Percentiles rank a stretch among this genome's conserved stretches.
phyloP scores from a whole-genome alignment of 805 yeast species.

The Candida mattraensis region DNA sequence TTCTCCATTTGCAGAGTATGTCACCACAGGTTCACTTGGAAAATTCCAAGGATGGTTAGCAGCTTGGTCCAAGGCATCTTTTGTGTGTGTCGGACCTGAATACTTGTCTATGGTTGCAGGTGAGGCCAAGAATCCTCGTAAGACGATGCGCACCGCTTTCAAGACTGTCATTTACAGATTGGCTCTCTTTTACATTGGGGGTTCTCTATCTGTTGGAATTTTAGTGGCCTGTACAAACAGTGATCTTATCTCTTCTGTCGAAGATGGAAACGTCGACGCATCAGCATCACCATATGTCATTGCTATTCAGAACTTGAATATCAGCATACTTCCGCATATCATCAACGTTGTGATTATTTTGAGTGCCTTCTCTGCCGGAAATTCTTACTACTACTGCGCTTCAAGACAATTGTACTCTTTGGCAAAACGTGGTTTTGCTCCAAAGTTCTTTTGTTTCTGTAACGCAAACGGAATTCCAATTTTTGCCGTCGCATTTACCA shows the following conservation, averaged over 20 bases:
- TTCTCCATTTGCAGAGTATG: conserved; percentile 41
- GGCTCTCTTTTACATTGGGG: conserved; percentile 44
- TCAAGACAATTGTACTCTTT: conserved; percentile 63
- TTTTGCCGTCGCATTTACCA: conserved; percentile 49
- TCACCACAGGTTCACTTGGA: conserved; percentile 39
- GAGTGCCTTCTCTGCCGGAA: conserved; percentile 79
- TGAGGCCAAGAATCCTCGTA: conserved; percentile 43
- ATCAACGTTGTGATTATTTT: conserved; percentile 74
- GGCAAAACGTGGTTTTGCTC: conserved; percentile 71
- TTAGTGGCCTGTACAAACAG: conserved; percentile 39
- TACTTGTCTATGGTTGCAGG: conserved; percentile 45
- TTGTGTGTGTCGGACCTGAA: conserved; percentile 44
- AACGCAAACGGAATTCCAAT: conserved; percentile 70
- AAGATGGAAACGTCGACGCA: conserved; percentile 63
- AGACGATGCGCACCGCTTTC: conserved; percentile 40
- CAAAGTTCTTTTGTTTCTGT: conserved; percentile 59
- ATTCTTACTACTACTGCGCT: conserved; percentile 71
- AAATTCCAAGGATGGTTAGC: conserved; percentile 44
- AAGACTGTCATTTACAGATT: conserved; percentile 44
- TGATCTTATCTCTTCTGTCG: conserved; percentile 43
- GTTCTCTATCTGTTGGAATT: conserved; percentile 42
- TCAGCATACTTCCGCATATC: conserved; percentile 65
- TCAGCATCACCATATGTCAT: conserved; percentile 78
- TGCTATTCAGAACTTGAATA: conserved; percentile 66
- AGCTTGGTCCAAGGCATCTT: conserved; percentile 39